Conservation (phyloP, 495 filamentous ascomycete genomes). For the Daldinia loculata region DNA sequence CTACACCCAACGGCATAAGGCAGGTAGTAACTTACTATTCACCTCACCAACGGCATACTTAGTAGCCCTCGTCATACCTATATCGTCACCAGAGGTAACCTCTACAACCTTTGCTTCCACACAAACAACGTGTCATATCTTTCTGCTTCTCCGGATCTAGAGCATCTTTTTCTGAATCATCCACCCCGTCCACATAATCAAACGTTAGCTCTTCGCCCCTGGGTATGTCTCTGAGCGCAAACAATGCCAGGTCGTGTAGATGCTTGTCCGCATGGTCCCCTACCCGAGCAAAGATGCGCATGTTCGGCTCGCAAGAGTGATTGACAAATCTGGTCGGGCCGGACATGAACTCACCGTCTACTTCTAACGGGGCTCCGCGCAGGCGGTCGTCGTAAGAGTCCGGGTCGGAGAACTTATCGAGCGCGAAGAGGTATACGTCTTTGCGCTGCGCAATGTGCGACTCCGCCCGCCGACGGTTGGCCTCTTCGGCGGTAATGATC, state of each 20-base stretch:
- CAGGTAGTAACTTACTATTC: too few species aligned
- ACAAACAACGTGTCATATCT: constrained; percentile 69
- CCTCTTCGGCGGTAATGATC: constrained; percentile 76
- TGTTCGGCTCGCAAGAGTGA: constrained; percentile 76
- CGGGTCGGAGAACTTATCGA: constrained; percentile 78
- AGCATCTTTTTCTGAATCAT: constrained; percentile 58
- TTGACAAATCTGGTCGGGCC: constrained; percentile 76
- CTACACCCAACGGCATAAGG: too few species aligned
- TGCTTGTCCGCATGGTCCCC: constrained; percentile 76
- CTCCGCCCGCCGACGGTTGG: constrained; percentile 68
- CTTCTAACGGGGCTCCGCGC: constrained; percentile 54
- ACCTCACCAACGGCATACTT: background rate
- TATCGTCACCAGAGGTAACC: constrained; percentile 68
- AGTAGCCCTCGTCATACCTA: background rate
- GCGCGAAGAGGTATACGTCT: constrained; percentile 79
- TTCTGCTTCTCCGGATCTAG: constrained; percentile 57
- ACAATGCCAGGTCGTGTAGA: constrained; percentile 88
- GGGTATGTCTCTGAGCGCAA: constrained; percentile 75
- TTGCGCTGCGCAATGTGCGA: constrained; percentile 58
- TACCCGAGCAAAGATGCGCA: constrained; percentile 83
- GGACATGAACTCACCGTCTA: constrained; percentile 64
- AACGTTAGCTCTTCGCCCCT: constrained; percentile 82
- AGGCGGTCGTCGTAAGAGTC: constrained; percentile 55
- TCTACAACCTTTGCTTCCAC: constrained; percentile 71
- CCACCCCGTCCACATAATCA: constrained; percentile 74